Percentiles rank a stretch among this genome's conserved stretches.
These are phyloP conservation scores for Fomes fomentarius DNA, from an alignment of 1,284 basidiomycete species.

Conservation along the genomic window DNA sequence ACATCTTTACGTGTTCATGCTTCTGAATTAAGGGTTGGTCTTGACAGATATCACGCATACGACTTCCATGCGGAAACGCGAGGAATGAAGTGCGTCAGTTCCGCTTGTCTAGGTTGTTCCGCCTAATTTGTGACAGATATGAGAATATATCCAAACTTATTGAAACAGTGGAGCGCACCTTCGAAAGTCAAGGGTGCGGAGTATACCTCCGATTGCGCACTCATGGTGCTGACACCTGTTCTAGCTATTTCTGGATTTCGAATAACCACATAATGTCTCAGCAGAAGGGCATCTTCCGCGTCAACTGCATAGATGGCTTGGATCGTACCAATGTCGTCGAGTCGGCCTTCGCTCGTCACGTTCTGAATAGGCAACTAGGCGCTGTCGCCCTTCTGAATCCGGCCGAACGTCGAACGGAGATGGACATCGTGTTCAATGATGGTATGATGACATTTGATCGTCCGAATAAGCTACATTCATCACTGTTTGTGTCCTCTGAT, in stretches of 20 bases:
- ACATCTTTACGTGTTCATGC: neutral
- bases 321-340: slow-evolving; percentile 93
- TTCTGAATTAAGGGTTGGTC: no score
- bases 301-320: slow-evolving; percentile 93
- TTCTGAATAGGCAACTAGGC: slow-evolving; percentile 81
- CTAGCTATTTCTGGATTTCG: slow-evolving; percentile 86
- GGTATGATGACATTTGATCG: slow-evolving; percentile 45
- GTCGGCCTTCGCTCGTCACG: slow-evolving; percentile 88
- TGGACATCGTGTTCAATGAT: slow-evolving; percentile 87
- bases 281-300: slow-evolving; percentile 85
- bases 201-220: neutral
- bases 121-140: slow-evolving; percentile 49
- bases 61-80: slow-evolving; percentile 92
- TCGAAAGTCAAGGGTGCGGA: slow-evolving; percentile 75
- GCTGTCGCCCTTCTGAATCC: slow-evolving; percentile 73
- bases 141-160: slow-evolving; percentile 90
- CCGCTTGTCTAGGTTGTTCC: neutral
- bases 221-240: neutral
- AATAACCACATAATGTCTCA: slow-evolving; percentile 72
- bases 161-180: slow-evolving; percentile 67
- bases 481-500: slow-evolving; percentile 67
- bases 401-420: slow-evolving; percentile 52
- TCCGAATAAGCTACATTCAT: slow-evolving; percentile 79
- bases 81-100: slow-evolving; percentile 79
- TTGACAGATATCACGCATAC: slow-evolving; percentile 63